Conservation (phyloP, 176 grass and related monocot species). For the Typha latifolia region DNA sequence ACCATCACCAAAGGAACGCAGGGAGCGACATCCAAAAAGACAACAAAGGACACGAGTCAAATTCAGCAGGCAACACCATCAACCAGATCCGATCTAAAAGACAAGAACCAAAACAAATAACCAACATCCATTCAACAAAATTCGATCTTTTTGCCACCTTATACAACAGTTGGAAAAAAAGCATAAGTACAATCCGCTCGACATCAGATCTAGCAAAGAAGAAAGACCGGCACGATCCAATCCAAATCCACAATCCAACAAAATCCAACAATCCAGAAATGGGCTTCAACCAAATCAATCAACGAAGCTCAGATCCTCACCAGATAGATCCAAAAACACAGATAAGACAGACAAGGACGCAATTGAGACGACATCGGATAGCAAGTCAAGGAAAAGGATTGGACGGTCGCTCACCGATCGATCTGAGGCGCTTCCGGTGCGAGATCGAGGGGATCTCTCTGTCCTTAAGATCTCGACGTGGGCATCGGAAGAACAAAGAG, state of each 20-base stretch:
- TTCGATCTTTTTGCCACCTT: slow-evolving; percentile 11
- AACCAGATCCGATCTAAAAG: slow-evolving; percentile 45
- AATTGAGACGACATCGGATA: slow-evolving; percentile 10
- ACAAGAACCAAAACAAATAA: slow-evolving; percentile 20
- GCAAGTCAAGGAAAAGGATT: slow-evolving; percentile 22
- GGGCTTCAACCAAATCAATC: not conserved
- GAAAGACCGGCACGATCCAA: not conserved
- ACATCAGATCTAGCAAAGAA: slow-evolving; percentile 38
- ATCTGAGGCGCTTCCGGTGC: not conserved
- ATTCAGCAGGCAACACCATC: slow-evolving; percentile 32
- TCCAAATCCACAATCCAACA: slow-evolving; percentile 12
- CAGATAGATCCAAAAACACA: slow-evolving; percentile 11
- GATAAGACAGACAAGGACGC: slow-evolving; percentile 15
- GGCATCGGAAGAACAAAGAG: slow-evolving; percentile 17
- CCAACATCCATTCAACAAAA: slow-evolving; percentile 13
- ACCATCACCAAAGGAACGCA: slow-evolving; percentile 28
- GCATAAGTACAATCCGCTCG: slow-evolving; percentile 21
- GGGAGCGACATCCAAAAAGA: not conserved
- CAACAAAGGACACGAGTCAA: slow-evolving; percentile 11
- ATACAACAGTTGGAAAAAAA: slow-evolving; percentile 16
- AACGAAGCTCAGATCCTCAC: not conserved
- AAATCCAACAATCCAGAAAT: slow-evolving; percentile 5
- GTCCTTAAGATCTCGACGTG: slow-evolving; percentile 46
- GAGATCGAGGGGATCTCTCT: slow-evolving; percentile 12
- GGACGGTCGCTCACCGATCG: slow-evolving; percentile 9